These are phyloP conservation scores for Pythium guiyangense DNA, from an alignment of 352 stramenopile species.

Conservation along the genomic window DNA sequence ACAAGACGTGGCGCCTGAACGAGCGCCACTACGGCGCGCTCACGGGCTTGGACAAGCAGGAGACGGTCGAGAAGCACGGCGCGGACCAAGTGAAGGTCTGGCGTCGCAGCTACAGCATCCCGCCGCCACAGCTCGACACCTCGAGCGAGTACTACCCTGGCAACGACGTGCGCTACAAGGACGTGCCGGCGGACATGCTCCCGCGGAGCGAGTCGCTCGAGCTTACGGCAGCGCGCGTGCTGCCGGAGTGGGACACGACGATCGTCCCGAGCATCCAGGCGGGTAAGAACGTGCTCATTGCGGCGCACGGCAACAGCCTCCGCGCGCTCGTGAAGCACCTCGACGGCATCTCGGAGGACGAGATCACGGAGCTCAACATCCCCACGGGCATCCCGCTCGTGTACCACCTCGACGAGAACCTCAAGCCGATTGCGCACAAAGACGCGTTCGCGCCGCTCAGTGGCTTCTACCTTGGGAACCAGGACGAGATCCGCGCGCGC, in stretches of 20 bases:
- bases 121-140: constrained; percentile 91
- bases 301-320: constrained; percentile 94
- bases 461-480: constrained; percentile 90
- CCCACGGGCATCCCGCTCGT: constrained; percentile 88
- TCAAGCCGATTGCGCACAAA: constrained; percentile 77
- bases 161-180: constrained; percentile 89
- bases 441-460: constrained; percentile 84
- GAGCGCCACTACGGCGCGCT: constrained; percentile 98
- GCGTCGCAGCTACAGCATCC: constrained; percentile 97
- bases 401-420: constrained; percentile 86
- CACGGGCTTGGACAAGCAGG: constrained; percentile 98
- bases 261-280: constrained; percentile 90
- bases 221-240: constrained; percentile 90
- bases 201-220: constrained; percentile 92
- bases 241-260: constrained; percentile 88
- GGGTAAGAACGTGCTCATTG: constrained; percentile 95
- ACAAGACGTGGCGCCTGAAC: constrained; percentile 96
- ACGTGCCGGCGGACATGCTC: constrained; percentile 81
- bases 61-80: constrained; percentile 98
- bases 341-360: constrained; percentile 88
- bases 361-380: constrained; percentile 95
- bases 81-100: constrained; percentile 94
- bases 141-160: constrained; percentile 90
- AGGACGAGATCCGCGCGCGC: constrained; percentile 93
- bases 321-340: constrained; percentile 93